phyloP scores from a whole-genome alignment of 495 filamentous ascomycete genomes.

The Xylaria telfairii region DNA sequence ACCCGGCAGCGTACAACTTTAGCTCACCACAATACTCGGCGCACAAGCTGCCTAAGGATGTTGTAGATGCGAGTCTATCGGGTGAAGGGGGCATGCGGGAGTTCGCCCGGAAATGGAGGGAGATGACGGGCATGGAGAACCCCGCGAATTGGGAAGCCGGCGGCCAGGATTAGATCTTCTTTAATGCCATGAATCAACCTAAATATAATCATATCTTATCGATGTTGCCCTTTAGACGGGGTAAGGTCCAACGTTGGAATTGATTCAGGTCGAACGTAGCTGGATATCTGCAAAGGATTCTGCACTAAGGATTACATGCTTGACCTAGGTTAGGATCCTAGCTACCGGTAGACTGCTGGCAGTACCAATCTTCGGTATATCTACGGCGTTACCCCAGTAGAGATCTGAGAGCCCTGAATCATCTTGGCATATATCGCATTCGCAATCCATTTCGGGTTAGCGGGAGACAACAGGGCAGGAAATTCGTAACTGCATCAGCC shows the following conservation, averaged over 20 bases:
- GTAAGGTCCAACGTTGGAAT: background rate
- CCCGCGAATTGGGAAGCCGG: constrained; percentile 37
- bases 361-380: background rate
- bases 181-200: background rate
- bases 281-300: background rate
- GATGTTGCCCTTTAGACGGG: background rate
- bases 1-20: constrained; percentile 87
- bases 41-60: constrained; percentile 92
- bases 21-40: constrained; percentile 87
- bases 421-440: constrained; percentile 8
- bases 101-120: constrained; percentile 87
- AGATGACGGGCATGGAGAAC: constrained; percentile 65
- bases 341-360: background rate
- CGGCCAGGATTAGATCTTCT: constrained; percentile 28
- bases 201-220: background rate
- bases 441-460: constrained; percentile 14
- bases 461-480: background rate
- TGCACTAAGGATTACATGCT: background rate
- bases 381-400: background rate
- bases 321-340: too few species aligned
- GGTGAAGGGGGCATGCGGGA: constrained; percentile 80
- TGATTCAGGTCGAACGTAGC: background rate
- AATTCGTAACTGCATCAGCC: background rate
- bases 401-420: too few species aligned
- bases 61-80: constrained; percentile 84